Evolutionary conservation across 116 monocot genomes (phyloP), one percentile per base, ranked within the genome.

Genomic region (Zostera marina): DNA sequence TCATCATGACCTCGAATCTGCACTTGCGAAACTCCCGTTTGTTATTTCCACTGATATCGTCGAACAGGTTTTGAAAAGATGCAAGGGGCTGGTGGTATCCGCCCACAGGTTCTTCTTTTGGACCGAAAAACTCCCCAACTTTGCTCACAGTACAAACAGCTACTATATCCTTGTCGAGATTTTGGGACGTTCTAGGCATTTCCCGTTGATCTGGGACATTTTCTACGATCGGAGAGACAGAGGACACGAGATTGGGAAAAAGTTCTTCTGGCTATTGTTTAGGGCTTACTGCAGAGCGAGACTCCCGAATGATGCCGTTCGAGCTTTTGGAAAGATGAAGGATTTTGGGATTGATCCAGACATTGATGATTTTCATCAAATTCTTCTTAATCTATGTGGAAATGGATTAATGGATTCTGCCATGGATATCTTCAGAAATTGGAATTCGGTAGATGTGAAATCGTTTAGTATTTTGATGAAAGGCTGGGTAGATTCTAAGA

Each of bases 151-250:
- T 22, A 19, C 67, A 14, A 12, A 20, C 51, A 56, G 63, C 67
- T 67, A 60, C 63, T 71, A 56, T 40, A 49, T 77, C 64, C 73
- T 93, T 56, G 62, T 75, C 57, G 47, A 63, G 52, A 42, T 71
- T 68, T 73, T 85, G 47, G 76, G 63, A 32, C 59, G 73, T 42
- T 42, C 59, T 53, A 63, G 77, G 24, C 77, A 72, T 47, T 85
- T 80, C 73, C 81, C 85, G 16, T 66, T 81, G 44, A 54, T 74
- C 38, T 85, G 91, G 85, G 68, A 74, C 74, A 53, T 78, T 41
- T 74, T 90, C 52, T 68, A 62, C 45, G 72, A 81, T 25, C 68
- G 66, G 59, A 57, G 56, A 41, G 71, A 71, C 11, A 14, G 44
- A 2, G 24, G 56, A 19, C 45, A 47, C 16, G n/a, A 53, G 43